A percentile compares a stretch with the other conserved stretches of the same genome.
Evolutionary conservation across 148 eudicot species (phyloP).

Genomic region (Rhododendron ovatum): DNA sequence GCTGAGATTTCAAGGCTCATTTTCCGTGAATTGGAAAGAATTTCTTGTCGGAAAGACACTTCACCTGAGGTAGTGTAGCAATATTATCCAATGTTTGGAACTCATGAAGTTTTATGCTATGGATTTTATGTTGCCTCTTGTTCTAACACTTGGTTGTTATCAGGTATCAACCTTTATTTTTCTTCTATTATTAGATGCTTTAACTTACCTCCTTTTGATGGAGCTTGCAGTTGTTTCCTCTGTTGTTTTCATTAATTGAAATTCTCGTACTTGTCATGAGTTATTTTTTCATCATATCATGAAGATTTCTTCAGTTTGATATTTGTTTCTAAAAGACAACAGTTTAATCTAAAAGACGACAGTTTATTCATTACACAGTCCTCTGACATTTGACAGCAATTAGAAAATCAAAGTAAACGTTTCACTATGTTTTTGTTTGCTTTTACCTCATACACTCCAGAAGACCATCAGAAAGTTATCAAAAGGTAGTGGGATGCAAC

Average conservation of each 20-base stretch:
- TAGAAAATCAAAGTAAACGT: background rate
- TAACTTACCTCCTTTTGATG: background rate
- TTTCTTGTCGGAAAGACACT: slow-evolving; percentile 56
- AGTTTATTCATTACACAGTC: background rate
- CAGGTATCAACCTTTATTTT: background rate
- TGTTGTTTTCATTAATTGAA: background rate
- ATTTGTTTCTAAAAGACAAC: background rate
- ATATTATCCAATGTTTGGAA: background rate
- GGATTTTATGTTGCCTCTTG: background rate
- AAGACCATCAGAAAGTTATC: background rate
- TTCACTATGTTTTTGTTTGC: background rate
- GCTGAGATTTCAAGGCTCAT: slow-evolving; percentile 94
- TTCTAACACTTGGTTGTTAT: background rate
- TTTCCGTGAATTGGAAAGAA: slow-evolving; percentile 82
- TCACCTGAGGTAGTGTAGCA: slow-evolving; percentile 59
- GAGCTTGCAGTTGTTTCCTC: background rate
- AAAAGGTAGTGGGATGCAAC: background rate
- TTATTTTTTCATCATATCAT: background rate
- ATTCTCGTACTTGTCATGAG: background rate
- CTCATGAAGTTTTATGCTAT: background rate
- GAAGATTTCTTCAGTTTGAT: background rate
- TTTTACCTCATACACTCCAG: background rate
- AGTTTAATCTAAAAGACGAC: background rate
- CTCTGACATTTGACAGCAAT: background rate
- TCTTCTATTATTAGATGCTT: background rate